Percentiles rank a stretch among this genome's conserved stretches.
Conservation (phyloP, 2,329 filamentous ascomycete species). For the Ceratocystis albifundus region DNA sequence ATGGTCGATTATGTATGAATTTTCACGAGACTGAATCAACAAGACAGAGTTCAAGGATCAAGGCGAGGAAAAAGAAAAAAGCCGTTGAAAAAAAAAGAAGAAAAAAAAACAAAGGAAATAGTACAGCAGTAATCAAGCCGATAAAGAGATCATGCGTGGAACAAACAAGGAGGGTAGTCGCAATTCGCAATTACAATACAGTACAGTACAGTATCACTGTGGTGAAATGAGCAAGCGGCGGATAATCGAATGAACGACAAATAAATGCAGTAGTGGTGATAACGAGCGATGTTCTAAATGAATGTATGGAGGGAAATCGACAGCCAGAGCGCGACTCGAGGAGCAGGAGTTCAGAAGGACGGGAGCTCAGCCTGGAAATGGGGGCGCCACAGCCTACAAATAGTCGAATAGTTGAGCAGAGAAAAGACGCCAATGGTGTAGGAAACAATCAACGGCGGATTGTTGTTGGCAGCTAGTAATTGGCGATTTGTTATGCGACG, state of each 20-base stretch:
- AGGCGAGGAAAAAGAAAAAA: not conserved
- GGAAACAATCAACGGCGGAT: not conserved
- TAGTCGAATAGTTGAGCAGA: not conserved
- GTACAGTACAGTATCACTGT: not conserved
- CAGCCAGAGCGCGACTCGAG: not conserved
- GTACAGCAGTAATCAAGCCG: not conserved
- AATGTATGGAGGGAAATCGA: not conserved
- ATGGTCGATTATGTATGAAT: conserved; percentile 25
- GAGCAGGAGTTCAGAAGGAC: not conserved
- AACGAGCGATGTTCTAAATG: conserved; percentile 2
- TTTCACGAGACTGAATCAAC: not conserved
- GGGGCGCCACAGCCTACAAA: conserved; percentile 1
- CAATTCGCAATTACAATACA: not conserved
- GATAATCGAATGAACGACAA: not conserved
- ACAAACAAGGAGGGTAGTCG: not conserved
- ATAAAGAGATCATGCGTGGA: not conserved
- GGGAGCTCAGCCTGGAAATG: not conserved
- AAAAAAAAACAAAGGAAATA: not conserved
- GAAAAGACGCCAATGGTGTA: not conserved
- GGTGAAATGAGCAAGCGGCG: not conserved
- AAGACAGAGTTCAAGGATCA: not conserved
- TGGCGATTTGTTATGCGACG: not conserved
- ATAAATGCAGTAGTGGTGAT: not conserved
- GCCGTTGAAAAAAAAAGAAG: not conserved
- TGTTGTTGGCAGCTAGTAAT: not conserved